Percentiles rank a stretch among this genome's conserved stretches.
Conservation (phyloP, 805 yeast species). For the Pichia insulana region DNA sequence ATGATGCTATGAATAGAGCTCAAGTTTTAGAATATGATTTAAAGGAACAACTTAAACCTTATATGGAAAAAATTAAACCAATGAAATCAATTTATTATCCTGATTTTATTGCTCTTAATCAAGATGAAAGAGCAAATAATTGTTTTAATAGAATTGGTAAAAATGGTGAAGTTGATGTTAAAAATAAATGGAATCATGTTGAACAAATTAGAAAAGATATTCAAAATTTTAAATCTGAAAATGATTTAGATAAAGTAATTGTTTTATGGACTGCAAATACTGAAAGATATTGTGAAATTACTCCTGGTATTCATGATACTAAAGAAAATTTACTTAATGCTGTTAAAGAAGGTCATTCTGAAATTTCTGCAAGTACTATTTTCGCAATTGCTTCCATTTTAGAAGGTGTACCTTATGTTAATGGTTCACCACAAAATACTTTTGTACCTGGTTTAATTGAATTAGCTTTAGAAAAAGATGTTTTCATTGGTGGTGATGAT, state of each 20-base stretch:
- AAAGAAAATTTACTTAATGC: conserved; percentile 68
- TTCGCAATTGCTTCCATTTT: conserved; percentile 90
- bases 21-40: conserved; percentile 79
- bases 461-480: conserved; percentile 66
- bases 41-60: conserved; percentile 63
- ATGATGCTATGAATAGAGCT: conserved; percentile 76
- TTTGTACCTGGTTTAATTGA: conserved; percentile 93
- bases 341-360: conserved; percentile 70
- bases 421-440: conserved; percentile 96
- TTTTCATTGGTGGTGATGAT: conserved; percentile 94
- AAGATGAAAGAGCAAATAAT: conserved; percentile 85
- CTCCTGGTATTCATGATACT: conserved; percentile 79
- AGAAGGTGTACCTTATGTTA: conserved; percentile 83
- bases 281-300: conserved; percentile 78
- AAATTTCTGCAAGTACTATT: conserved; percentile 86
- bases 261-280: conserved; percentile 97
- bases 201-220: conserved; percentile 81
- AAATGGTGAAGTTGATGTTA: conserved; percentile 40
- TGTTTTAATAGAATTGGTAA: conserved; percentile 49
- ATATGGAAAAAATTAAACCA: conserved; percentile 57
- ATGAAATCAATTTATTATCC: conserved; percentile 88
- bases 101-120: conserved; percentile 93
- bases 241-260: conserved; percentile 76
- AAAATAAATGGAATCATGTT: conserved; percentile 82
- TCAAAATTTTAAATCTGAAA: conserved; percentile 59